Conservation (phyloP, 1,284 basidiomycete species). For the Hymenochaete sp. region DNA sequence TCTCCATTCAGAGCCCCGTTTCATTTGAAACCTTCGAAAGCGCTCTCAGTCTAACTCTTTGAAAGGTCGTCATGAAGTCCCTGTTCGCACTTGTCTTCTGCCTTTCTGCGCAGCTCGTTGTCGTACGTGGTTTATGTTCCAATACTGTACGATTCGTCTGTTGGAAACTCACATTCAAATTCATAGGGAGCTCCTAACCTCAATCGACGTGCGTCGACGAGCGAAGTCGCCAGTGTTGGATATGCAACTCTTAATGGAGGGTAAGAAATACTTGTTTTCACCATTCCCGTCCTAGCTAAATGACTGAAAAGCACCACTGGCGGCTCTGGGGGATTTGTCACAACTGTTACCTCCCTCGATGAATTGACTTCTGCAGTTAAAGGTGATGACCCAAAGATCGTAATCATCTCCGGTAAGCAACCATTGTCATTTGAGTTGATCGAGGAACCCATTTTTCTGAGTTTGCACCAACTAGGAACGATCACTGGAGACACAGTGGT, state of each 20-base stretch:
- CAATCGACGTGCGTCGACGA: conserved; percentile 28
- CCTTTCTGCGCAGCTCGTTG: too few relatives aligned
- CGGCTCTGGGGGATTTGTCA: conserved; percentile 35
- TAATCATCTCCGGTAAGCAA: conserved; percentile 33
- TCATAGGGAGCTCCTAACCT: conserved; percentile 11
- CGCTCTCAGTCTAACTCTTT: too few relatives aligned
- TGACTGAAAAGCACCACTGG: conserved; percentile 31
- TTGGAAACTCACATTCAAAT: too few relatives aligned
- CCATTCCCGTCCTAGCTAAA: not conserved
- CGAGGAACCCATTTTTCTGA: conserved; percentile 15
- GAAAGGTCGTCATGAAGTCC: too few relatives aligned
- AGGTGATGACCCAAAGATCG: conserved; percentile 36
- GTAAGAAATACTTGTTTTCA: conserved; percentile 21
- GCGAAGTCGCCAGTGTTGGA: conserved; percentile 34
- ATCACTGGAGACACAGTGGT: conserved; percentile 36
- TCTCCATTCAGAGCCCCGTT: too few relatives aligned
- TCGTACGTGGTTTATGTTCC: too few relatives aligned
- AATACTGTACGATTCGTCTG: too few relatives aligned
- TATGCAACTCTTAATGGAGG: conserved; percentile 37
- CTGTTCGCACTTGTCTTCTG: too few relatives aligned
- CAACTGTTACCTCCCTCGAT: conserved; percentile 35
- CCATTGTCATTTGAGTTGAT: not conserved
- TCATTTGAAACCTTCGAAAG: too few relatives aligned
- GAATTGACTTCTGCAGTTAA: conserved; percentile 36
- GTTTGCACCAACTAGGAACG: too few relatives aligned